A percentile compares a stretch with the other conserved stretches of the same genome.
phyloP scores from a whole-genome alignment of 805 yeast species.

The Myxozyma udenii region DNA sequence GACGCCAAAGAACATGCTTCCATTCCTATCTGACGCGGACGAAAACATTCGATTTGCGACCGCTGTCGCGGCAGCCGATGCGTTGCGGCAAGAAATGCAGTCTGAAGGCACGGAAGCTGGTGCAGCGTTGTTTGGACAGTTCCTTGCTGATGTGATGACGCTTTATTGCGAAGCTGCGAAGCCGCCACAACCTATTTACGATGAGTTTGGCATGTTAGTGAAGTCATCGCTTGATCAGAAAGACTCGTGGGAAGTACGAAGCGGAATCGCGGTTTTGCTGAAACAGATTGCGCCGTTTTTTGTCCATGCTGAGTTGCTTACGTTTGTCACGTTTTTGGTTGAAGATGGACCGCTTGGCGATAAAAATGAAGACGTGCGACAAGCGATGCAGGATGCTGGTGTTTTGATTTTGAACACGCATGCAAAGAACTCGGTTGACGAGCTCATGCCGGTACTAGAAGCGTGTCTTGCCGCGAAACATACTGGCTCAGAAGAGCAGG shows the following conservation, averaged over 20 bases:
- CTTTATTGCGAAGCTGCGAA: slow-evolving; percentile 59
- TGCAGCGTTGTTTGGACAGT: slow-evolving; percentile 35
- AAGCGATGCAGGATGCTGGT: slow-evolving; percentile 88
- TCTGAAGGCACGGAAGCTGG: slow-evolving; percentile 35
- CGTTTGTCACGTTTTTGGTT: slow-evolving; percentile 61
- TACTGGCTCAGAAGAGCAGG: slow-evolving; percentile 45
- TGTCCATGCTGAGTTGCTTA: slow-evolving; percentile 41
- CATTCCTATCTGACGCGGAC: slow-evolving; percentile 53
- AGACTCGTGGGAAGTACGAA: slow-evolving; percentile 82
- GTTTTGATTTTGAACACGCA: slow-evolving; percentile 61
- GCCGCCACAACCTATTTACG: slow-evolving; percentile 75
- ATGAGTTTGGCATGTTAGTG: slow-evolving; percentile 74
- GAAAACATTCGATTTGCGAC: slow-evolving; percentile 69
- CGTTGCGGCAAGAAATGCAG: slow-evolving; percentile 37
- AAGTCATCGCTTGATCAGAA: slow-evolving; percentile 57
- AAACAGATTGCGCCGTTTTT: slow-evolving; percentile 54
- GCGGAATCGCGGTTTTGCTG: slow-evolving; percentile 72
- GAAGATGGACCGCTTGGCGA: slow-evolving; percentile 64
- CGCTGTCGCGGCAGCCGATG: slow-evolving; percentile 66
- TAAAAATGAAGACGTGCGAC: slow-evolving; percentile 65
- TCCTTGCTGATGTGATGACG: slow-evolving; percentile 48
- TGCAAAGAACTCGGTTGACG: slow-evolving; percentile 67
- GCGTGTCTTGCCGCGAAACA: slow-evolving; percentile 43
- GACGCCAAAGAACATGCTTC: slow-evolving; percentile 46
- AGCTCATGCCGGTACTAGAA: slow-evolving; percentile 79